Conservation (phyloP, 306 rosid genomes). For the Corylus avellana region DNA sequence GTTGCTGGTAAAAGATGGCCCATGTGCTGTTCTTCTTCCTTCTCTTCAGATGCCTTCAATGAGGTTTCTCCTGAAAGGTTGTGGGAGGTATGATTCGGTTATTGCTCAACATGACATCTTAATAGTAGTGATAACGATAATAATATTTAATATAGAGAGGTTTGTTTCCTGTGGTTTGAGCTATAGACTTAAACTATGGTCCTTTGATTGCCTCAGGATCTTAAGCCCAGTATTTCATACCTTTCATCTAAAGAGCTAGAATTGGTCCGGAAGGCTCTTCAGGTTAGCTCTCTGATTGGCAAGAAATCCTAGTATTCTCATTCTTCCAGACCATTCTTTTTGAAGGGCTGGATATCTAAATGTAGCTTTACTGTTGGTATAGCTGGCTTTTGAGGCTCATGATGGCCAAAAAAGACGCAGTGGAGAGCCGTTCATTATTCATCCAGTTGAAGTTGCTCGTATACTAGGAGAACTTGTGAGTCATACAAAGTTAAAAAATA, state of each 20-base stretch:
- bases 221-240: conserved; percentile 78
- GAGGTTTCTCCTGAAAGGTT: conserved; percentile 76
- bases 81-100: conserved; percentile 86
- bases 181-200: conserved; percentile 14
- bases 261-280: conserved; percentile 79
- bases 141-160: conserved; percentile 24
- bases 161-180: conserved; percentile 31
- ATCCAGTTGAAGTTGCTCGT: conserved; percentile 99
- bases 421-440: conserved; percentile 98
- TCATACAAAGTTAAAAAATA: conserved; percentile 28
- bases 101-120: conserved; percentile 29
- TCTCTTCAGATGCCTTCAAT: conserved; percentile 40
- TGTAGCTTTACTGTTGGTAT: conserved; percentile 27
- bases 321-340: conserved; percentile 30
- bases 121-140: conserved; percentile 11
- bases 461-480: conserved; percentile 95
- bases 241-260: conserved; percentile 79
- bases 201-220: conserved; percentile 65
- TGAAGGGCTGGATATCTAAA: conserved; percentile 18
- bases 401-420: conserved; percentile 99
- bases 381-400: conserved; percentile 98
- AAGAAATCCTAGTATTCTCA: conserved; percentile 25
- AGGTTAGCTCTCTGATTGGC: conserved; percentile 56
- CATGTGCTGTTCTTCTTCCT: conserved; percentile 54
- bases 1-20: conserved; percentile 53